Evolutionary conservation across 495 filamentous ascomycete species (phyloP), one percentile per base, ranked within the genome.

Genomic region (Pyrenopolyporus hunteri): DNA sequence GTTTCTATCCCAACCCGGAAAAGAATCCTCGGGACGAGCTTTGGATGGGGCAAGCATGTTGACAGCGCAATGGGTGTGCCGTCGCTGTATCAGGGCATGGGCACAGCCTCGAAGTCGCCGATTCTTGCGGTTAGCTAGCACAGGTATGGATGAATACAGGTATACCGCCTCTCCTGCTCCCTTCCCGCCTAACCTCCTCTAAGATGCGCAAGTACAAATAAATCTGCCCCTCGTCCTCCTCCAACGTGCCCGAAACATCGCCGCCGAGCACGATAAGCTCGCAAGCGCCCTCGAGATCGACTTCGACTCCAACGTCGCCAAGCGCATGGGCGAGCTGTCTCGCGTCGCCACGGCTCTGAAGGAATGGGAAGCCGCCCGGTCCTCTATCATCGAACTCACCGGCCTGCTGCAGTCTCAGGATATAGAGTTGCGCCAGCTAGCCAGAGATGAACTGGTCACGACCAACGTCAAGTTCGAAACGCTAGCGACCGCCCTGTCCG

Each of bases 301-400:
- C 47, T 98, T 92, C 69, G 89, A 96, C 68, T 69, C 82, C 0
- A 84, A 83, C 58, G 77, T 82, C 3, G 90, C 92, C 3, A 94
- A 90, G 75, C 84, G 89, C 58, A 76, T 86, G 2, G 92, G 93
- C 37, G 90, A 96, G 70, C 74, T 95, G 33, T 80, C 84, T 23
- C 74, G 79, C n/a, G 82, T 96, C 6, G 82, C 85, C 26, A 71
- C 75, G 19, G 87, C 89, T 1, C 69, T 97, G 57, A 84, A 82
- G 64, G 84, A 91, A 70, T 94, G 85, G 71, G 83, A 91, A 31
- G 71, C 78, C 7, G 81, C 86, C 2, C 80, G 77, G 10, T 74
- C 82, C n/a, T 81, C 80, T 1, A 75, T 85, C 33, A 55, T 59
- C 10, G 83, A 86, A 64, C 80, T 88, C 14, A 74, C 73, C 2